phyloP scores from a whole-genome alignment of 2,329 filamentous ascomycete genomes.

The Alternaria panax region DNA sequence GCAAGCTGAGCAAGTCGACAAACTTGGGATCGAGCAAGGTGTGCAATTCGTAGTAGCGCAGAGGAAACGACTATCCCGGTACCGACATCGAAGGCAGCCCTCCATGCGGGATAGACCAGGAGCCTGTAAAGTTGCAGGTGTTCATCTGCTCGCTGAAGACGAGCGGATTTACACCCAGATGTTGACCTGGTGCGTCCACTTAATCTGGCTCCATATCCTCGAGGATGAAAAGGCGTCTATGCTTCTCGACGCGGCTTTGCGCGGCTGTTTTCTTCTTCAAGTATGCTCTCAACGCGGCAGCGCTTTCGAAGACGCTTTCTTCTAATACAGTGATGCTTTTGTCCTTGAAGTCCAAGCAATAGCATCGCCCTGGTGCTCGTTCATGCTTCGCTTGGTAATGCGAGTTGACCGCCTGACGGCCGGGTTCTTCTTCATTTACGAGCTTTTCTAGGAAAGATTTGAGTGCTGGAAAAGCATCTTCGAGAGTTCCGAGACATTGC shows the following conservation, averaged over 20 bases:
- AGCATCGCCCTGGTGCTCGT: background rate
- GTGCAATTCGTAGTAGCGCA: constrained; percentile 13
- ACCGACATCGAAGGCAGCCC: constrained; percentile 24
- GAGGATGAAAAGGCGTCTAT: constrained; percentile 26
- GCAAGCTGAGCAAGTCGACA: background rate
- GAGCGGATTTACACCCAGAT: constrained; percentile 25
- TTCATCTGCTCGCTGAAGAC: constrained; percentile 35
- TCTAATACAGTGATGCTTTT: background rate
- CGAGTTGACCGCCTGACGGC: background rate
- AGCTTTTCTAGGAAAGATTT: constrained; percentile 10
- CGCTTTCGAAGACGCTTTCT: background rate
- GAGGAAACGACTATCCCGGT: constrained; percentile 21
- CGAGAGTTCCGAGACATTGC: constrained; percentile 1
- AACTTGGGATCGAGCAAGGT: background rate
- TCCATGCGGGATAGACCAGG: constrained; percentile 23
- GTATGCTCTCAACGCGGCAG: background rate
- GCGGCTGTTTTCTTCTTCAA: background rate
- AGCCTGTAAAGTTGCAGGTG: constrained; percentile 33
- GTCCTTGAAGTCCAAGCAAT: background rate
- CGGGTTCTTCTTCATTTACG: constrained; percentile 2
- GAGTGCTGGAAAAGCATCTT: constrained; percentile 4
- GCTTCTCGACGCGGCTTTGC: background rate
- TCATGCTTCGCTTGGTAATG: background rate
- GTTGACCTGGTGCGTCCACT: constrained; percentile 25
- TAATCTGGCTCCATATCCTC: constrained; percentile 31